A percentile compares a stretch with the other conserved stretches of the same genome.
phyloP scores from a whole-genome alignment of 352 stramenopile genomes.

The Globisporangium yorkense region DNA sequence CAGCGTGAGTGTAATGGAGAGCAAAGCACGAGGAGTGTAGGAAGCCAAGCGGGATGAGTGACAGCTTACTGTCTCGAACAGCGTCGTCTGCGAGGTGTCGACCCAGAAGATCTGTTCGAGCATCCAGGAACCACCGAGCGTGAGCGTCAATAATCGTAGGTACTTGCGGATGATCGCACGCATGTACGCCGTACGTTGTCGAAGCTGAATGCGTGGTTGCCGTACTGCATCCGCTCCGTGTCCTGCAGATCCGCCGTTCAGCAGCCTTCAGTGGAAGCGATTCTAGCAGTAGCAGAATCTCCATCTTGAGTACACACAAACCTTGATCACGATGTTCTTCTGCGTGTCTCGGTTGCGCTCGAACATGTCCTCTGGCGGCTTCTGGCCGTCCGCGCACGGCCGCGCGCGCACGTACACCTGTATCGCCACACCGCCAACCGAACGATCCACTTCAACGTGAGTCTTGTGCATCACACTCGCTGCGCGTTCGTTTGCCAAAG shows the following conservation, averaged over 20 bases:
- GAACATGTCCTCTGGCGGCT: slow-evolving; percentile 77
- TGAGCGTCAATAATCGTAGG: neutral
- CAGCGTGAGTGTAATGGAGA: neutral
- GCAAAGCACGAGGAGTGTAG: neutral
- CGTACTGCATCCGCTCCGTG: slow-evolving; percentile 80
- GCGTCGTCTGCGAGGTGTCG: slow-evolving; percentile 59
- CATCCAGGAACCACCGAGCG: neutral
- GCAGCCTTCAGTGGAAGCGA: neutral
- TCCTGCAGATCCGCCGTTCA: slow-evolving; percentile 26
- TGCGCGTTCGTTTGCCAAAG: neutral
- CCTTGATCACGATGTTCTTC: slow-evolving; percentile 84
- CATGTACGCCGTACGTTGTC: slow-evolving; percentile 43
- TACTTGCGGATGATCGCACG: neutral
- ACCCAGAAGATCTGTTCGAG: slow-evolving; percentile 69
- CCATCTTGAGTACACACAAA: slow-evolving; percentile 3
- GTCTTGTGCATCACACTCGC: neutral
- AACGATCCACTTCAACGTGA: neutral
- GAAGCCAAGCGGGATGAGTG: neutral
- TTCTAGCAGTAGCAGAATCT: neutral
- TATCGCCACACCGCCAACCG: too few species aligned
- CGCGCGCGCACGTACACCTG: slow-evolving; percentile 74
- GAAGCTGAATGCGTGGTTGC: slow-evolving; percentile 83
- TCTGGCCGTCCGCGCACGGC: slow-evolving; percentile 66
- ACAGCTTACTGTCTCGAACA: slow-evolving; percentile 58
- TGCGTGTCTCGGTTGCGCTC: slow-evolving; percentile 68